Evolutionary conservation across 2,329 filamentous ascomycete species (phyloP), one percentile per base, ranked within the genome.

Genomic region (Microdochium trichocladiopsis): DNA sequence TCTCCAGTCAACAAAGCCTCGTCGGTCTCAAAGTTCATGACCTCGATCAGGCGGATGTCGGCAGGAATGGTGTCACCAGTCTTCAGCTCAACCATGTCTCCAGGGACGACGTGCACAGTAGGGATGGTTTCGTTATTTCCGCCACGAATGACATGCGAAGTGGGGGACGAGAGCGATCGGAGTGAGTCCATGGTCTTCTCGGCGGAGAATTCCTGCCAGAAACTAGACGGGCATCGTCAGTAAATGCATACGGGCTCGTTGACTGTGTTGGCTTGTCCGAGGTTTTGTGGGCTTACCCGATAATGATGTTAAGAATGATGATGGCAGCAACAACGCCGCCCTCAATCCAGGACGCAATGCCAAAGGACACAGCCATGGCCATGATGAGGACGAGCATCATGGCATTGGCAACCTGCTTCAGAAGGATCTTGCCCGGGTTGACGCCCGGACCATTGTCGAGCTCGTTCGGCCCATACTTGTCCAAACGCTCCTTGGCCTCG

Each of bases 21-120:
- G 55, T 90, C 84, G 56, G 82, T 86, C 58, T 84, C 83, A 43
- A 85, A 77, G 65, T 88, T 88, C 70, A 86, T 77, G 23, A 74
- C 77, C 56, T 84, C 78, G 36, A 83, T 59, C 2, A 78, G 61
- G 50, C 80, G 73, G 6, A 84, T 64, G 58, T 85, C 82, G 3
- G 81, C 82, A 21, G 82, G 81, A 23, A 84, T 72, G n/a, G 79
- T 81, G 56, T 83, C 80, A 47, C 82, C 81, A 2, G 73, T 78
- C 65, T 72, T 78, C 60, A 77, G 67, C 50, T 73, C 68, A 28
- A 77, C 76, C 55, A 84, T 68, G 53, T 85, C 82, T 25, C 82
- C 83, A 22, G 75, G 75, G 1, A 83, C 79, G 24, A 84, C 69
- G 56, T 74, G 70, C 2, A 66, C 66, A 11, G 69, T 72, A 23